Evolutionary conservation across 2,329 filamentous ascomycete genomes (phyloP).

Genomic region (Aureobasidium sp.): DNA sequence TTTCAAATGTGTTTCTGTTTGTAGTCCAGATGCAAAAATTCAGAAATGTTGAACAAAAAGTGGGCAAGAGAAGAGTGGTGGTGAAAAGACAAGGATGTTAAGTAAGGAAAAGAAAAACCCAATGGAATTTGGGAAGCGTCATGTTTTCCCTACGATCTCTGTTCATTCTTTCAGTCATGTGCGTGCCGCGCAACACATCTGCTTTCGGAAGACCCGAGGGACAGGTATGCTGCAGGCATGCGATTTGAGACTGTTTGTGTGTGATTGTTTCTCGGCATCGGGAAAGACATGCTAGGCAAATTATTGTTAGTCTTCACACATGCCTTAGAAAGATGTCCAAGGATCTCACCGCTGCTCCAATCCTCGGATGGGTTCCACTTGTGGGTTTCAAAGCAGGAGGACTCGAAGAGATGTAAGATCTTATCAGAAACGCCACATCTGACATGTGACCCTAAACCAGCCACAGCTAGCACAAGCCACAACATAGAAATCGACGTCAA

Average conservation of each 20-base stretch:
- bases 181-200: background rate
- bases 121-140: background rate
- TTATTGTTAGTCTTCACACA: background rate
- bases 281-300: background rate
- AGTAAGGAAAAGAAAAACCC: background rate
- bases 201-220: background rate
- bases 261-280: slow-evolving; percentile 18
- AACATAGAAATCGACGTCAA: background rate
- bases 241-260: slow-evolving; percentile 1
- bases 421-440: background rate
- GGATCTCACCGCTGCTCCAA: background rate
- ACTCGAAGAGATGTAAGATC: background rate
- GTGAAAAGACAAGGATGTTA: background rate
- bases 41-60: background rate
- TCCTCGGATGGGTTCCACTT: background rate
- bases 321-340: too few relatives aligned
- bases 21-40: background rate
- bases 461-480: slow-evolving; percentile 16
- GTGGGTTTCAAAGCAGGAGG: background rate
- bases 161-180: slow-evolving; percentile 20
- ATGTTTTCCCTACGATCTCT: slow-evolving; percentile 19
- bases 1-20: background rate
- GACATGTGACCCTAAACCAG: background rate
- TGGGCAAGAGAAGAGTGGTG: background rate
- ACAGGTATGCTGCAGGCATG: slow-evolving; percentile 6